Percentiles rank a stretch among this genome's conserved stretches.
Conservation (phyloP, 2,329 filamentous ascomycete species). For the Fusarium stilboides region DNA sequence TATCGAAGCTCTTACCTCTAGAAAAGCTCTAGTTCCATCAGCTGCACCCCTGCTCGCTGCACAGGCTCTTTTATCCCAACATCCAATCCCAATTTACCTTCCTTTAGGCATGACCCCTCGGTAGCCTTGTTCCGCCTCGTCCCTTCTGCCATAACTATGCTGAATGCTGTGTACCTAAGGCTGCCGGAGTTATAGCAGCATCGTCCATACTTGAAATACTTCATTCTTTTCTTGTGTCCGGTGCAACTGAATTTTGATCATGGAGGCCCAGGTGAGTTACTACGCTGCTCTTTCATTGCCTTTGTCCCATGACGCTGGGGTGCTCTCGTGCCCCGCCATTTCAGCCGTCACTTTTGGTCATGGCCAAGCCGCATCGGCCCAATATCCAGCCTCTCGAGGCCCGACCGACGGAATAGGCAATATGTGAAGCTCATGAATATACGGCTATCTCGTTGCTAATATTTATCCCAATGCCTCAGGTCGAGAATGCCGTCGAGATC, state of each 20-base stretch:
- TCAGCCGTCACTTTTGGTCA: slow-evolving; percentile 41
- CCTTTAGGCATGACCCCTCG: slow-evolving; percentile 59
- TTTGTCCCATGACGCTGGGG: slow-evolving; percentile 46
- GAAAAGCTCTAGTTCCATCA: slow-evolving; percentile 26
- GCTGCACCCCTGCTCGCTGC: slow-evolving; percentile 25
- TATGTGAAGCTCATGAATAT: slow-evolving; percentile 27
- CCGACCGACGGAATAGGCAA: slow-evolving; percentile 26
- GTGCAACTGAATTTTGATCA: slow-evolving; percentile 53
- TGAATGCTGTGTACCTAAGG: slow-evolving; percentile 59
- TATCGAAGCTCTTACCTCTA: slow-evolving; percentile 4
- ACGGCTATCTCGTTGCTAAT: slow-evolving; percentile 27
- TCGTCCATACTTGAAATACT: slow-evolving; percentile 42
- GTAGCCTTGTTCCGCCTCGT: slow-evolving; percentile 58
- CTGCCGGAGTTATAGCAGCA: slow-evolving; percentile 63
- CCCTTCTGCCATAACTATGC: slow-evolving; percentile 58
- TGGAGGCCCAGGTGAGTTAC: slow-evolving; percentile 65
- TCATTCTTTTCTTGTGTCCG: slow-evolving; percentile 11
- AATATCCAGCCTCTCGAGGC: slow-evolving; percentile 35
- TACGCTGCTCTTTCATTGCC: slow-evolving; percentile 27
- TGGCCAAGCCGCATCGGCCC: slow-evolving; percentile 43
- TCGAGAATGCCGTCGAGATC: slow-evolving; percentile 96
- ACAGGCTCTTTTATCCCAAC: slow-evolving; percentile 37
- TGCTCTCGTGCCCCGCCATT: slow-evolving; percentile 52
- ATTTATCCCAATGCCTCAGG: slow-evolving; percentile 64
- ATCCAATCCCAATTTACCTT: slow-evolving; percentile 37